These are phyloP conservation scores for Sugiyamaella smithiae DNA, from an alignment of 805 yeast species.

Conservation along the genomic window DNA sequence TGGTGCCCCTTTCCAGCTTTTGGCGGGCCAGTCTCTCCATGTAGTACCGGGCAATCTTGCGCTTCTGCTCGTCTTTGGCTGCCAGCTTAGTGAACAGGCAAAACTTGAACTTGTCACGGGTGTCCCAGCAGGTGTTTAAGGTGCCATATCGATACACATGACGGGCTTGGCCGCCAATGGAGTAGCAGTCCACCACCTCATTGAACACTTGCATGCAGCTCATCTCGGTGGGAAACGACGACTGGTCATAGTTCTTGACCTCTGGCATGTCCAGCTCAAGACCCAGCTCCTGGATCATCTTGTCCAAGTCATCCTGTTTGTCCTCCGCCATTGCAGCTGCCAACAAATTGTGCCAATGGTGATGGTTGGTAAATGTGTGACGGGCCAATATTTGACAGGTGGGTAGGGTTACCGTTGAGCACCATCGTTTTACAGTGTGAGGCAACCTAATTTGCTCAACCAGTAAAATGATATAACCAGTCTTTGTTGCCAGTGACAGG, in stretches of 20 bases:
- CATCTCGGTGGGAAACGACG: slow-evolving; percentile 47
- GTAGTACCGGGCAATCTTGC: slow-evolving; percentile 65
- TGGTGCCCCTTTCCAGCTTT: slow-evolving; percentile 58
- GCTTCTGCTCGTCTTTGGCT: slow-evolving; percentile 49
- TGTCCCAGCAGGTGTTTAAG: slow-evolving; percentile 65
- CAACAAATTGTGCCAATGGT: background rate
- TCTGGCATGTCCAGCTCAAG: background rate
- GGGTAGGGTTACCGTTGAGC: no score
- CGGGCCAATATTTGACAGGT: no score
- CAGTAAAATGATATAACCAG: no score
- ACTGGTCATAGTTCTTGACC: slow-evolving; percentile 8
- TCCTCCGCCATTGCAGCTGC: background rate
- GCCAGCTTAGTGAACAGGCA: slow-evolving; percentile 63
- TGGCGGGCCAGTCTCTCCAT: slow-evolving; percentile 59
- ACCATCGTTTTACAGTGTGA: no score
- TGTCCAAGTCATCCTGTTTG: slow-evolving; percentile 2
- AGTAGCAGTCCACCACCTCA: slow-evolving; percentile 79
- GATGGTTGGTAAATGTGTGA: background rate
- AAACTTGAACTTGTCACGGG: slow-evolving; percentile 74
- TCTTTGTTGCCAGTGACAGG: no score
- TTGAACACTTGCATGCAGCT: slow-evolving; percentile 81
- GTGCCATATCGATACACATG: slow-evolving; percentile 82
- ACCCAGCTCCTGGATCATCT: slow-evolving; percentile 3
- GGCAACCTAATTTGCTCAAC: no score
- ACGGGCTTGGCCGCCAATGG: slow-evolving; percentile 86